phyloP scores from a whole-genome alignment of 2,329 filamentous ascomycete species.

The Lecanoromycetidae sp. region DNA sequence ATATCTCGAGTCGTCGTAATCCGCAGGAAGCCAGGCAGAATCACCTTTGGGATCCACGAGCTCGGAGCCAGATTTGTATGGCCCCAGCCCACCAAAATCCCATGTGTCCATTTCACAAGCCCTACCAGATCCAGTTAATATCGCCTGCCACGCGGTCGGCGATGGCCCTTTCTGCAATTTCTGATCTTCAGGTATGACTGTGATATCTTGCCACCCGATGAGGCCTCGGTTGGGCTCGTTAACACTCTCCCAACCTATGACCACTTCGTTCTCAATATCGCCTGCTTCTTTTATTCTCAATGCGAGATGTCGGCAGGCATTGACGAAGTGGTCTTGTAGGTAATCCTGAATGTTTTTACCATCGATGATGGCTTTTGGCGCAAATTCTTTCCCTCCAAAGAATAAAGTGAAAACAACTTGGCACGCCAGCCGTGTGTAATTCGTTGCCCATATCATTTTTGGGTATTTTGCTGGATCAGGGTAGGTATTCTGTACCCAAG shows the following conservation, averaged over 20 bases:
- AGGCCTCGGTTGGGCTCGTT: constrained; percentile 91
- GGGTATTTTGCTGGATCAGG: constrained; percentile 74
- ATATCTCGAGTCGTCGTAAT: constrained; percentile 76
- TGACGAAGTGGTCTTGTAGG: constrained; percentile 73
- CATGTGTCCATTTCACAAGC: constrained; percentile 83
- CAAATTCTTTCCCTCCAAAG: constrained; percentile 81
- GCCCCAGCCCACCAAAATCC: constrained; percentile 87
- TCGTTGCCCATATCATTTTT: constrained; percentile 99
- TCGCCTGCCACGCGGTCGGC: constrained; percentile 87
- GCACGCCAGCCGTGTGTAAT: constrained; percentile 76
- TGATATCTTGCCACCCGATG: constrained; percentile 71
- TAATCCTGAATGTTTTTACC: constrained; percentile 95
- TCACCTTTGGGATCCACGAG: constrained; percentile 82
- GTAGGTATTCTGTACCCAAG: constrained; percentile 90
- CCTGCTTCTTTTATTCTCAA: constrained; percentile 78
- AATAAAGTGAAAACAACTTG: constrained; percentile 92
- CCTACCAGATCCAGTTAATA: constrained; percentile 80
- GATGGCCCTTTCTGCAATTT: constrained; percentile 85
- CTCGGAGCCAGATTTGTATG: constrained; percentile 72
- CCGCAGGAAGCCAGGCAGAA: constrained; percentile 68
- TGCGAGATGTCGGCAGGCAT: constrained; percentile 68
- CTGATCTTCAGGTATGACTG: constrained; percentile 70
- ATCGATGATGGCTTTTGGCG: constrained; percentile 90
- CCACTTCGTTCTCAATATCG: constrained; percentile 70
- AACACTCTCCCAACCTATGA: constrained; percentile 92